A percentile compares a stretch with the other conserved stretches of the same genome.
Conservation (phyloP, 192 early-diverging fungal genomes). For the Coemansia sp. region DNA sequence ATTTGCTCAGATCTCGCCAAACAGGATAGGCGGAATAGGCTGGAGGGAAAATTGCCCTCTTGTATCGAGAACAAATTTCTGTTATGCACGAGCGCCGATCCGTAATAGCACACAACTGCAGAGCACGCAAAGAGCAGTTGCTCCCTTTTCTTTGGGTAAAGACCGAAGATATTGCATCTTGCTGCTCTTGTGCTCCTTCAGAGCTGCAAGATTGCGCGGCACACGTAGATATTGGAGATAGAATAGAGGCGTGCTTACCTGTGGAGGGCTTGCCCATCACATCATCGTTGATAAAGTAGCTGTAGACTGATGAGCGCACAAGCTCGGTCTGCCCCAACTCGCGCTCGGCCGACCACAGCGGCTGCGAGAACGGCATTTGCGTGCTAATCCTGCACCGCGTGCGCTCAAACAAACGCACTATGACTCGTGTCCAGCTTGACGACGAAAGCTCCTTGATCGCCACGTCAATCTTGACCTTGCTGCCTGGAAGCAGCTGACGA, state of each 20-base stretch:
- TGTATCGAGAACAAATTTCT: not conserved
- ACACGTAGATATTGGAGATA: not conserved
- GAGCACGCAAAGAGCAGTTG: conserved; percentile 1
- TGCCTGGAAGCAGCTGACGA: conserved; percentile 37
- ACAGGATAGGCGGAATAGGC: not conserved
- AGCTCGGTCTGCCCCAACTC: conserved; percentile 27
- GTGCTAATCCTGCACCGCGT: conserved; percentile 33
- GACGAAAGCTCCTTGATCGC: conserved; percentile 48
- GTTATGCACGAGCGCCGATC: conserved; percentile 20
- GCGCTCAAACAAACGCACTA: conserved; percentile 42
- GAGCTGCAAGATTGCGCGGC: not conserved
- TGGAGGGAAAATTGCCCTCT: not conserved
- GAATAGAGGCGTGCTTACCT: conserved; percentile 17
- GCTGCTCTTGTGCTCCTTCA: not conserved
- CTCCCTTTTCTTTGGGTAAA: not conserved
- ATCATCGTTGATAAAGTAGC: conserved; percentile 46
- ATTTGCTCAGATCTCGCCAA: not conserved
- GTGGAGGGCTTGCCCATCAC: conserved; percentile 14
- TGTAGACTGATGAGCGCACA: conserved; percentile 50
- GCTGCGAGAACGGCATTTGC: conserved; percentile 21
- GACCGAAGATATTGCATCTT: not conserved
- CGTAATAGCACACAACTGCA: conserved; percentile 10
- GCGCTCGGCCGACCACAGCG: conserved; percentile 42
- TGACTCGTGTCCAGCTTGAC: conserved; percentile 38
- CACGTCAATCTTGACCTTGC: conserved; percentile 37